A percentile compares a stretch with the other conserved stretches of the same genome.
Conservation (phyloP, 176 grass and related monocot genomes). For the Rhynchospora tenuis region DNA sequence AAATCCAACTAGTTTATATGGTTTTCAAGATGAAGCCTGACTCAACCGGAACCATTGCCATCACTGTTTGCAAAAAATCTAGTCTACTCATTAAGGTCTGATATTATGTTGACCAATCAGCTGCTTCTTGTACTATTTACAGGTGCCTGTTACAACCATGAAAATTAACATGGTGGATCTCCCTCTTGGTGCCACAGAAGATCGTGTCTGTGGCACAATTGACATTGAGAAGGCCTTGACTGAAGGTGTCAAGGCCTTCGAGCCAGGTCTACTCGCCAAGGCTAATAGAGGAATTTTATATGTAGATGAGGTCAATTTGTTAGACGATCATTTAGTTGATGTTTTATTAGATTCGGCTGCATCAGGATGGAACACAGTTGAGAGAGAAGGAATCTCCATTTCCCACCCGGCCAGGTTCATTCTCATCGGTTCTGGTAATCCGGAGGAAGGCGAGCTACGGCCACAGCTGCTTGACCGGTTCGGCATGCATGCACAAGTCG, state of each 20-base stretch:
- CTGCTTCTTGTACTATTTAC: background rate
- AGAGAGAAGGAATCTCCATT: conserved; percentile 98
- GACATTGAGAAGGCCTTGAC: conserved; percentile 99
- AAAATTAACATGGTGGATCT: conserved; percentile 99
- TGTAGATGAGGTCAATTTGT: conserved; percentile 89
- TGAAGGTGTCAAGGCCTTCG: conserved; percentile 94
- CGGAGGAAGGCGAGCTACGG: conserved; percentile 89
- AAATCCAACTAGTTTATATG: background rate
- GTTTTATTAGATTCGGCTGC: conserved; percentile 83
- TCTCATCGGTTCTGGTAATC: conserved; percentile 93
- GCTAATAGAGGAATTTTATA: conserved; percentile 96
- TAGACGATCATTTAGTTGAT: conserved; percentile 93
- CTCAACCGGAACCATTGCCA: background rate
- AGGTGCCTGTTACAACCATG: conserved; percentile 39
- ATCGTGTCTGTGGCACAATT: conserved; percentile 96
- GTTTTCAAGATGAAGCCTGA: background rate
- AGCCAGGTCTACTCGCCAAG: conserved; percentile 89
- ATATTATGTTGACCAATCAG: background rate
- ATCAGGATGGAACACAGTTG: conserved; percentile 95
- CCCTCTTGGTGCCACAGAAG: conserved; percentile 92
- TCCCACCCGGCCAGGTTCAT: conserved; percentile 96
- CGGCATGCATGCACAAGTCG: conserved; percentile 94
- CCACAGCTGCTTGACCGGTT: conserved; percentile 94
- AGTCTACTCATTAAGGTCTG: background rate
- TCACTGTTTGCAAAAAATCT: background rate